Conservation (phyloP, 345 rosid genomes). For the Capsella bursapastoris region DNA sequence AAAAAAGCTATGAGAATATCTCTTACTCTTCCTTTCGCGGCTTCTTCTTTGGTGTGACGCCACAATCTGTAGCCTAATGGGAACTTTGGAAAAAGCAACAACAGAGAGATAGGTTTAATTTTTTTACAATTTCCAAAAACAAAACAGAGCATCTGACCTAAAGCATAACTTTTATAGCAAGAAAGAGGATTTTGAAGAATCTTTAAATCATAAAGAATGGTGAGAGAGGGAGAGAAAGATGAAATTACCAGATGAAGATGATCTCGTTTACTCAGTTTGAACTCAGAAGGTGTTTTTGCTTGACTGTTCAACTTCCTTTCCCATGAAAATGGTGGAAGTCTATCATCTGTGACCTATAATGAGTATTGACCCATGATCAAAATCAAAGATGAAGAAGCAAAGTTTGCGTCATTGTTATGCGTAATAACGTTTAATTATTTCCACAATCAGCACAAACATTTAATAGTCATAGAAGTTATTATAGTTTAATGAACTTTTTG, state of each 20-base stretch:
- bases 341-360: constrained; percentile 50
- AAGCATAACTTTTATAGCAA: constrained; percentile 29
- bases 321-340: constrained; percentile 63
- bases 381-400: not conserved
- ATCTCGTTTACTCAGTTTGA: constrained; percentile 51
- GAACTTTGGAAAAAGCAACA: constrained; percentile 50
- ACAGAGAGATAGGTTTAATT: not conserved
- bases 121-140: not conserved
- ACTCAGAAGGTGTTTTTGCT: constrained; percentile 46
- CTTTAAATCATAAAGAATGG: not conserved
- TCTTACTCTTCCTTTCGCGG: constrained; percentile 69
- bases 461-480: not conserved
- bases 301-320: constrained; percentile 52
- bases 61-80: constrained; percentile 65
- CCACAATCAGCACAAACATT: not conserved
- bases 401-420: constrained; percentile 1
- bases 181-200: constrained; percentile 7
- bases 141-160: constrained; percentile 32
- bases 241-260: constrained; percentile 59
- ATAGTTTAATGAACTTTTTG: not conserved
- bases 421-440: constrained; percentile 9
- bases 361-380: constrained; percentile 8
- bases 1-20: not conserved
- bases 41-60: constrained; percentile 58
- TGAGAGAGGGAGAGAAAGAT: not conserved